Evolutionary conservation across 805 yeast species (phyloP), one percentile per base, ranked within the genome.

Genomic region (Saturnispora besseyi): DNA sequence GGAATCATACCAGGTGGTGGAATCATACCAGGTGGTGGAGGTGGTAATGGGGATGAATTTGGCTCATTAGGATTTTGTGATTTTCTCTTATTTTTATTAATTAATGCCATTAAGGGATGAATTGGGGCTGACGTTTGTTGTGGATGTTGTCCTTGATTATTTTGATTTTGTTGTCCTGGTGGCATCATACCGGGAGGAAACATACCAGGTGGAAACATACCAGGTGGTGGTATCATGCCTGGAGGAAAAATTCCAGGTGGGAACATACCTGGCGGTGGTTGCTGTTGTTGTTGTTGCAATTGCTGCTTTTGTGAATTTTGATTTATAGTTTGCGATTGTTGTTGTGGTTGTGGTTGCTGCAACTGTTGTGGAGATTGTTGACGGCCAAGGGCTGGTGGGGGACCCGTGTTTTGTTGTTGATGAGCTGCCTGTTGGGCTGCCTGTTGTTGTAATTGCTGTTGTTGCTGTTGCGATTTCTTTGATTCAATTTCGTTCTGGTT

Each of bases 81-180:
- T 30, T 50, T 53, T 26, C 50, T 45, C 32, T 53, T 53, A 18
- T 53, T 53, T 45, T 50, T 52, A 41, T 50, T 50, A 7, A 53
- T 44, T 10, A 53, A 40, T 41, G 51, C 45, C 56, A 53, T 53
- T 15, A 53, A 47, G 30, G 56, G 56, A 31, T 53, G 56, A 6
- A 45, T 51, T 43, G 56, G 52, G 2, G 46, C 21, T 41, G 43
- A 15, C 21, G 22, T 29, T 41, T 33, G 51, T 34, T 42, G 47
- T 43, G 28, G 37, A 30, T 36, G 37, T 26, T 38, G 48, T 22
- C 29, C 43, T 45, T 30, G 45, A 15, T 11, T 31, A 31, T 31
- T 49, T 18, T 26, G 31, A 8, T 11, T 11, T 24, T n/a, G 41
- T 33, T n/a, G 40, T 30, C 40, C 49, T 26, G 51, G 51, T 29